A percentile compares a stretch with the other conserved stretches of the same genome.
Evolutionary conservation across 108 stramenopile species (phyloP).

Genomic region (Skeletonema costatum): DNA sequence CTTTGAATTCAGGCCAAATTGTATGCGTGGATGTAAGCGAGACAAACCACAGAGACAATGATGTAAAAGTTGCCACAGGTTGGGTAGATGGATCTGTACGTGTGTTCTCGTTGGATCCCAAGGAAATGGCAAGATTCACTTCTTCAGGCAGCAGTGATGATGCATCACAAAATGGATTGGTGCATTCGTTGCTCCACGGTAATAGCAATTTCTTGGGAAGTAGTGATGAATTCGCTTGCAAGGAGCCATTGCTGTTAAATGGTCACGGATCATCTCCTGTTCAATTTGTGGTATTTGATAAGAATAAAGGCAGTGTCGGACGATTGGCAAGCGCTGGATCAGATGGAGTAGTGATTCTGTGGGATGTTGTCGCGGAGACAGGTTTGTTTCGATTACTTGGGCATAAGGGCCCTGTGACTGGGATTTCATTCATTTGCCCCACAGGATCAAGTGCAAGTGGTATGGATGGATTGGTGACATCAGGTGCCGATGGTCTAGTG

Average conservation of each 20-base stretch:
- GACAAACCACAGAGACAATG: conserved; percentile 1
- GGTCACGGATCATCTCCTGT: conserved; percentile 81
- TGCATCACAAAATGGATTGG: conserved; percentile 42
- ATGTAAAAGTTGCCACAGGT: conserved; percentile 74
- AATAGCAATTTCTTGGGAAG: conserved; percentile 22
- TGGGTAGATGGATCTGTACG: conserved; percentile 88
- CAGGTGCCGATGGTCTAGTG: conserved; percentile 93
- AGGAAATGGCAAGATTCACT: conserved; percentile 21
- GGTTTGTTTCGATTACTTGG: conserved; percentile 93
- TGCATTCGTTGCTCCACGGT: conserved; percentile 56
- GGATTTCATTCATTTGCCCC: conserved; percentile 70
- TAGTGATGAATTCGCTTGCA: conserved; percentile 56
- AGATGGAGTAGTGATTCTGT: conserved; percentile 92
- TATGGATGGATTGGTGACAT: conserved; percentile 76
- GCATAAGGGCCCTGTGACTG: conserved; percentile 92
- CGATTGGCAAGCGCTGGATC: conserved; percentile 81
- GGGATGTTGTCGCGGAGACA: conserved; percentile 94
- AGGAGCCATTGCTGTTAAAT: conserved; percentile 81
- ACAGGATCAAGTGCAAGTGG: conserved; percentile 12
- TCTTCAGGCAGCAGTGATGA: conserved; percentile 28
- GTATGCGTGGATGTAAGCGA: conserved; percentile 65
- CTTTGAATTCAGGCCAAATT: conserved; percentile 72
- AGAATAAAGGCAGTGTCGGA: conserved; percentile 23
- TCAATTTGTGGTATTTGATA: conserved; percentile 63
- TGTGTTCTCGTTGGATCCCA: conserved; percentile 48